These are phyloP conservation scores for Picea glauca DNA, from an alignment of 75 land plant genomes.

Conservation along the genomic window DNA sequence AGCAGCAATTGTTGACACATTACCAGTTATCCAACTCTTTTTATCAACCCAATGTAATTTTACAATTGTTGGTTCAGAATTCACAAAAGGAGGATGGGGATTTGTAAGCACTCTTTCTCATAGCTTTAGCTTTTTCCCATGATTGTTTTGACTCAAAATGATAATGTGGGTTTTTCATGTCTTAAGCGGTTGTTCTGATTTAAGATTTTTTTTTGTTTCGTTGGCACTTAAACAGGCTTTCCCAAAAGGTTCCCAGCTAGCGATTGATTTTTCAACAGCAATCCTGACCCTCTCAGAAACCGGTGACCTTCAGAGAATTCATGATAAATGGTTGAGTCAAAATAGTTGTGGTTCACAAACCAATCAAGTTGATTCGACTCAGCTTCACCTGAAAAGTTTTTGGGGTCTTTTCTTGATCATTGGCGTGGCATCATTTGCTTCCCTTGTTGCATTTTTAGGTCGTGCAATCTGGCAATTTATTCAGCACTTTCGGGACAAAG, in stretches of 20 bases:
- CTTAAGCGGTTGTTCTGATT: too few species aligned
- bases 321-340: conserved; percentile 57
- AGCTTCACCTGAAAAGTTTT: conserved; percentile 41
- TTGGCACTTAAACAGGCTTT: too few species aligned
- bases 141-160: too few species aligned
- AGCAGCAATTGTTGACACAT: conserved; percentile 74
- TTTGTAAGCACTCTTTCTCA: too few species aligned
- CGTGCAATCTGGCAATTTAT: conserved; percentile 22
- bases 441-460: conserved; percentile 42
- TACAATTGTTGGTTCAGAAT: conserved; percentile 56
- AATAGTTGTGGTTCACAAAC: conserved; percentile 21
- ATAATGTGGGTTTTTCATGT: too few species aligned
- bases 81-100: conserved; percentile 83
- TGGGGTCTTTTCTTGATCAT: conserved; percentile 75
- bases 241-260: conserved; percentile 72
- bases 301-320: conserved; percentile 74
- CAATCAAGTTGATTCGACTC: conserved; percentile 9
- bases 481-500: too few species aligned
- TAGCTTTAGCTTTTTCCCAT: too few species aligned
- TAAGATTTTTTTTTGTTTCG: too few species aligned
- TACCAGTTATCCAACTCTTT: conserved; percentile 57
- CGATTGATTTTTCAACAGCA: conserved; percentile 79
- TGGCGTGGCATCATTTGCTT: conserved; percentile 56
- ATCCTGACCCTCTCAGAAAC: conserved; percentile 70
- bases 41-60: conserved; percentile 55